Evolutionary conservation across 192 early-diverging fungal genomes (phyloP), one percentile per base, ranked within the genome.

Genomic region (Coemansia sp.): DNA sequence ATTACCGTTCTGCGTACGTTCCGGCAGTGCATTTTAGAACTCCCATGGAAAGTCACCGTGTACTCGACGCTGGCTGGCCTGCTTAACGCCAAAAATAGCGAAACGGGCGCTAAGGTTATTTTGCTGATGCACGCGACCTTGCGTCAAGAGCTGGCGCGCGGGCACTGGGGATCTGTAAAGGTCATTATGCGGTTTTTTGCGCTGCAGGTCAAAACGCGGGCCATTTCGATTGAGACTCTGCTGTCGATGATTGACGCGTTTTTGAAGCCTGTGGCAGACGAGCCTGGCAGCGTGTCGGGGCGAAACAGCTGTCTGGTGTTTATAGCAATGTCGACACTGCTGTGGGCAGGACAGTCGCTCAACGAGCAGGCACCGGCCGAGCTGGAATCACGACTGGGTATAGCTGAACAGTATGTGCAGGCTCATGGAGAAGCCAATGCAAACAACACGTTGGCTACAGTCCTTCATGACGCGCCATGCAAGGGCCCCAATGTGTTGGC

Each of bases 1-100:
- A 67, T 55, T 12, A 83, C 81, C 1, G 82, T 90, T 6, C 48
- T 85, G 57, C 71, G 78, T 26, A 84, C 88, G 3, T 56, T 90
- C 61, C 65, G 58, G 42, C 60, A 65, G 37, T 69, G 65, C 41
- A 43, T 60, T 33, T 59, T 77, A 26, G 59, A 79, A 55, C 63
- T 76, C 35, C 69, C 69, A 13, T 64, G 65, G 65, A 69, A 72
- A 20, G 61, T 63, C n/a, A 63, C 68, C 6, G 65, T 68, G 37
- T 98, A 92, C 57, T 90, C 86, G 47, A 88, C 90, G 20, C 72
- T 96, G 21, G 83, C 85, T 16, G 92, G 90, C 26, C 65, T 98
- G 16, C 63, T 98, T 23, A 96, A 96, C 55, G 83, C 84, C 4
- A 81, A 83, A 54, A 84, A 85, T 55, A 61, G 65, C 49, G 84